phyloP scores from a whole-genome alignment of 1,139 yeast genomes.

The Taphrina populina region DNA sequence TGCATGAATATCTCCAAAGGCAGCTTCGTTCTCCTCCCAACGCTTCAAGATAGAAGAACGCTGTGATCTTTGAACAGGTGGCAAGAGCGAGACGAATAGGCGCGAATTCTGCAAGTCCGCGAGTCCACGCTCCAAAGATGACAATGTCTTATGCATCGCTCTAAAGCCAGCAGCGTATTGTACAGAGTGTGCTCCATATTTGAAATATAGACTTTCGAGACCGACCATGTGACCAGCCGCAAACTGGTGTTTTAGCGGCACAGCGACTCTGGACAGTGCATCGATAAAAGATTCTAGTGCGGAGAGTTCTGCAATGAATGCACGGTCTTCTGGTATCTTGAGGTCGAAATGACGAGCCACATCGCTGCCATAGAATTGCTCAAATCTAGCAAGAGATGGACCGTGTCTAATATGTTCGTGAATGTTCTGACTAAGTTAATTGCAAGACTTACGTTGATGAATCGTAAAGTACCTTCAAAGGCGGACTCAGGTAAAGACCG shows the following conservation, averaged over 20 bases:
- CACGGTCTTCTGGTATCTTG: conserved; percentile 31
- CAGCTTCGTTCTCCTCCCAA: conserved; percentile 32
- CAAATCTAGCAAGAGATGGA: conserved; percentile 22
- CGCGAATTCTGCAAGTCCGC: conserved; percentile 11
- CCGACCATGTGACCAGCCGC: conserved; percentile 32
- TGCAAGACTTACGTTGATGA: conserved; percentile 6
- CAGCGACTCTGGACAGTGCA: conserved; percentile 22
- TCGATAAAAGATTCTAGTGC: conserved; percentile 33
- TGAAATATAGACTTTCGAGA: conserved; percentile 30
- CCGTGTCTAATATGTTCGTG: conserved; percentile 33
- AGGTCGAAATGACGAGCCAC: conserved; percentile 30
- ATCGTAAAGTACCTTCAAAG: conserved; percentile 14
- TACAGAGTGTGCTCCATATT: conserved; percentile 33
- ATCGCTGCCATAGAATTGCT: conserved; percentile 27
- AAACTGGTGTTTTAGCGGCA: conserved; percentile 11
- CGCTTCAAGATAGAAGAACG: conserved; percentile 19
- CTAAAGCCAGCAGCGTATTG: conserved; percentile 27
- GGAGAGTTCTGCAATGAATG: conserved; percentile 35
- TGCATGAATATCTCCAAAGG: conserved; percentile 32
- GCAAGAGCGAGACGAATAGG: conserved; percentile 24
- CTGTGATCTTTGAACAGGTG: conserved; percentile 12
- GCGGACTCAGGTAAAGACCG: conserved; percentile 30
- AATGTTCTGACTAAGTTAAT: conserved; percentile 16
- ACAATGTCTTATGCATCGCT: conserved; percentile 29
- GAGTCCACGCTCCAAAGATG: conserved; percentile 10